Evolutionary conservation across 768 basidiomycete genomes (phyloP), one percentile per base, ranked within the genome.

Genomic region (Xerocomus potaroensis): DNA sequence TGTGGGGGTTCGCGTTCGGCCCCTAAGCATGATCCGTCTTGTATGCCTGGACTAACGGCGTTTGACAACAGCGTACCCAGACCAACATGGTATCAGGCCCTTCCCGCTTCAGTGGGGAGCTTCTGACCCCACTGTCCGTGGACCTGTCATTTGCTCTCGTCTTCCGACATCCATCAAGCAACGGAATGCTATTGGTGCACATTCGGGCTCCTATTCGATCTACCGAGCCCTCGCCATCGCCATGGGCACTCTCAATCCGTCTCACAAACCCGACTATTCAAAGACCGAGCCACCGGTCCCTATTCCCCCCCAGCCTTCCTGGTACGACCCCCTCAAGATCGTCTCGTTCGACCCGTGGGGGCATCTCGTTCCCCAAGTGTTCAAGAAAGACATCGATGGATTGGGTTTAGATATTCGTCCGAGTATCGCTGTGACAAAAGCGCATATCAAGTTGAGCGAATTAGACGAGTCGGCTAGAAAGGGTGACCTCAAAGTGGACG

Each of bases 311-410:
- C 81, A 88, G 54, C 80, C 84, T 0, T 65, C 80, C 5, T 98
- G 94, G 94, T 78, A 67, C 34, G 80, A 87, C 55, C 74, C 81
- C 5, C 55, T 52, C 53, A 90, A 90, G 77, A 93, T 97, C 57
- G 93, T 95, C 32, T 83, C 84, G 4, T 86, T 97, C 62, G 94
- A 98, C 58, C 94, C 94, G 0, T 96, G 83, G 80, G 94, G 94
- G 2, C 92, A 95, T 57, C 70, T 95, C 42, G 87, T 84, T 0
- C 90, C 85, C 4, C 76, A 76, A 22, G 78, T 85, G 0, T 93
- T 83, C 69, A 72, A 71, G 43, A 69, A 69, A 34, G 80, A 85
- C 63, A 69, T 78, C 22, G 80, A 84, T 31, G 76, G 74, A 33
- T 65, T 71, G 41, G 87, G 87, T 0, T 69, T 96, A 47, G 94